Evolutionary conservation across 495 filamentous ascomycete genomes (phyloP), one percentile per base, ranked within the genome.

Genomic region (Xylaria grammica): DNA sequence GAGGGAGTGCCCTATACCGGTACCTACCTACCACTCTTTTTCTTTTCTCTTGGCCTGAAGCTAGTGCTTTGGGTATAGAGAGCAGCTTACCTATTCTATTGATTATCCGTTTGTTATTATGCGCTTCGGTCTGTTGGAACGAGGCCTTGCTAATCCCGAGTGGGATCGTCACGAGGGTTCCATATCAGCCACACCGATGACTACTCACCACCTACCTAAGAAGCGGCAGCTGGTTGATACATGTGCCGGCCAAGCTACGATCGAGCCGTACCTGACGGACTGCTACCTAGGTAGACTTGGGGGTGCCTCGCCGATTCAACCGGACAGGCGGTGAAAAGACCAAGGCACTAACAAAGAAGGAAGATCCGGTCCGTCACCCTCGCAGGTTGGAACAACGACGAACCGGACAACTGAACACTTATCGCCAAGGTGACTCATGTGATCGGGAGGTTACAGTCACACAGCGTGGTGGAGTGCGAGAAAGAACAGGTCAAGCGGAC

Each of bases 281-380:
- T n/a, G n/a, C n/a, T n/a, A n/a, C n/a, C n/a, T n/a, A n/a, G n/a
- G n/a, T n/a, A 55, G 32, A 15, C 19, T 38, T 58, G 29, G 55
- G 55, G 24, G 40, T 29, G 36, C 32, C 40, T 45, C 55, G 55
- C 24, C 17, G 24, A 17, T 26, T 24, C 17, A 45, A 44, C 9
- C 17, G 24, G 55, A 58, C n/a, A 32, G 40, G 55, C 55, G 55
- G 55, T 32, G 40, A 58, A 30, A 29, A 45, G 38, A 36, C 38
- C 54, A 30, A 22, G 17, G 29, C n/a, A 54, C 19, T 54, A 36
- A 22, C 30, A 24, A 19, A n/a, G n/a, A n/a, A n/a, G n/a, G 15
- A 38, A 11, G 10, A 10, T 30, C 20, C 5, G 17, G 5, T 11
- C 15, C 9, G 5, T 6, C 53, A 27, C n/a, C 11, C 3, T 38